Evolutionary conservation across 495 filamentous ascomycete genomes (phyloP).

Genomic region (Hypoxylon rickii): DNA sequence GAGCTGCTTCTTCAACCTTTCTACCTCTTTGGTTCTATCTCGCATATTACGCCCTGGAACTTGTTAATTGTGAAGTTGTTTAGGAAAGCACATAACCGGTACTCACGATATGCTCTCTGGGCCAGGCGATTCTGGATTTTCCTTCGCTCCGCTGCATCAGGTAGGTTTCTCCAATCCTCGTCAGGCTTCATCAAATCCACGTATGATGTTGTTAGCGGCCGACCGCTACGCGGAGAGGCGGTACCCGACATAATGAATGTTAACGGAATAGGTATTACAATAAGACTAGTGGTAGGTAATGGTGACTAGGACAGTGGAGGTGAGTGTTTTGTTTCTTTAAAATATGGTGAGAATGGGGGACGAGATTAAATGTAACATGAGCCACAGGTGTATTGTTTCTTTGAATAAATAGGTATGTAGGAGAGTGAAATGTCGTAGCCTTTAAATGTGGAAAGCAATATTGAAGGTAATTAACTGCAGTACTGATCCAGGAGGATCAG

Average conservation of each 20-base stretch:
- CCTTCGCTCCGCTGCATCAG: slow-evolving; percentile 42
- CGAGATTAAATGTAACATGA: slow-evolving; percentile 31
- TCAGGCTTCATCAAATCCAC: slow-evolving; percentile 42
- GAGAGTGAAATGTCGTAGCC: slow-evolving; percentile 7
- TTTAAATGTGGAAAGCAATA: slow-evolving; percentile 14
- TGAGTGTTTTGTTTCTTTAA: background rate
- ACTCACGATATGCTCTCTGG: slow-evolving; percentile 47
- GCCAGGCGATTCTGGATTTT: slow-evolving; percentile 47
- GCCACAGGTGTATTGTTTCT: slow-evolving; percentile 16
- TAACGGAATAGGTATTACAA: background rate
- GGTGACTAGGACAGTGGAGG: background rate
- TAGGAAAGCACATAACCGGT: background rate
- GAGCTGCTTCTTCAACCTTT: slow-evolving; percentile 40
- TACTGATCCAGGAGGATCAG: slow-evolving; percentile 34
- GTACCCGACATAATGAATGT: slow-evolving; percentile 32
- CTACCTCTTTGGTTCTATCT: slow-evolving; percentile 40
- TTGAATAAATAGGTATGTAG: slow-evolving; percentile 16
- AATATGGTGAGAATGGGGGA: background rate
- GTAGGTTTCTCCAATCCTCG: slow-evolving; percentile 41
- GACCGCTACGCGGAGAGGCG: slow-evolving; percentile 40
- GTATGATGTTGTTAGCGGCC: slow-evolving; percentile 41
- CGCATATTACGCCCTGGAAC: slow-evolving; percentile 39
- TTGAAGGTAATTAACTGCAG: slow-evolving; percentile 25
- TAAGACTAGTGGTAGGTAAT: background rate
- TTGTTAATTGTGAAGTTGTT: slow-evolving; percentile 13